Evolutionary conservation across 2,329 filamentous ascomycete genomes (phyloP), one percentile per base, ranked within the genome.

Genomic region (Raffaelea arxii): DNA sequence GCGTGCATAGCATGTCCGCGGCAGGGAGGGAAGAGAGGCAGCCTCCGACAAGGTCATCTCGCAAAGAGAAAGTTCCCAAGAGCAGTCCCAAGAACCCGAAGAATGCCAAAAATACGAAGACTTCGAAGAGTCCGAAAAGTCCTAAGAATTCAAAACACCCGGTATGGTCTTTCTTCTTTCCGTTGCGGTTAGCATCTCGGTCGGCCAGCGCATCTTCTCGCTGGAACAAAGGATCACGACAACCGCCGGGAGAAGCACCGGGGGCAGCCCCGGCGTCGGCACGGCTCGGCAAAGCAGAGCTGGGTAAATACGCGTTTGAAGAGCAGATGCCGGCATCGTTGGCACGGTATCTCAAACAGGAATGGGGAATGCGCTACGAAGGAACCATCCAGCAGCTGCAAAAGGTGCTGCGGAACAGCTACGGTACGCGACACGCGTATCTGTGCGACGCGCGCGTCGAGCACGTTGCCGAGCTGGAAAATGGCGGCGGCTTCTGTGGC

Each of bases 401-500:
- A 19, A 73, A 76, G 51, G 67, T 89, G 11, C 75, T 86, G 38
- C 72, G 82, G 36, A 72, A 83, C 46, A 86, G 85, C 55, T 59
- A 65, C 7, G 67, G 68, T 4, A 84, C 87, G 1, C 69, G 77
- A 45, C 78, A 78, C 52, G 86, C 86, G 6, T 95, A 89, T 56
- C 69, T 95, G 27, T 96, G 90, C 61, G 80, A 89, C 56, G 75
- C 83, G 1, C 71, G 72, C 41, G 84, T 88, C 0, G 73, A 80
- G 42, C 90, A 96, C 58, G 74, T 97, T 23, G 86, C 85, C 44
- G 94, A 94, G 58, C 71, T 94, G 44, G 76, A 74, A n/a, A 74
- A 70, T 50, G 90, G 95, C 66, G 89, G 89, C 21, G 86, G 88
- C 6, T 97, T 97, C 61, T 97, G 91, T 60, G 91, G 91, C 4